phyloP scores from a whole-genome alignment of 2,329 filamentous ascomycete genomes.

The Phyllosticta citriasiana region DNA sequence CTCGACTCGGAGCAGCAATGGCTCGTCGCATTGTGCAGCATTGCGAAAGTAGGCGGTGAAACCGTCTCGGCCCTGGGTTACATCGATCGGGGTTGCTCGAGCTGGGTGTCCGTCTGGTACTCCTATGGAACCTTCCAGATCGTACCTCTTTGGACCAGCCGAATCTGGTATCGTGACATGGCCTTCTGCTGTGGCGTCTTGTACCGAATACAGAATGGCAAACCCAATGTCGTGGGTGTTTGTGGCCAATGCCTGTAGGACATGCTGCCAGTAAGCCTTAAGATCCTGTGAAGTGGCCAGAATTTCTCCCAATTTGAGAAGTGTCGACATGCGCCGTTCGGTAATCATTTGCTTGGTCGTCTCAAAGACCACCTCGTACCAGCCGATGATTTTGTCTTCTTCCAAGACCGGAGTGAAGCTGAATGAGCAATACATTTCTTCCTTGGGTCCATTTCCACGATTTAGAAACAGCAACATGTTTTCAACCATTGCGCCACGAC shows the following conservation, averaged over 20 bases:
- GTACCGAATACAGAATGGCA: slow-evolving; percentile 23
- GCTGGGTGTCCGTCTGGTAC: slow-evolving; percentile 21
- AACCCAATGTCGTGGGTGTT: slow-evolving; percentile 24
- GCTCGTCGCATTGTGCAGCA: slow-evolving; percentile 23
- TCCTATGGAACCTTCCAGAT: slow-evolving; percentile 24
- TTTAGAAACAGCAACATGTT: slow-evolving; percentile 10
- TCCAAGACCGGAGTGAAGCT: slow-evolving; percentile 10
- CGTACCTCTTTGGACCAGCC: slow-evolving; percentile 20
- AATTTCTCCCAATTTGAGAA: slow-evolving; percentile 8
- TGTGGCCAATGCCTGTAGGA: slow-evolving; percentile 17
- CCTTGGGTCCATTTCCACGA: slow-evolving; percentile 1
- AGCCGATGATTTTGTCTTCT: slow-evolving; percentile 9
- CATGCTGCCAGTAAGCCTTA: slow-evolving; percentile 10
- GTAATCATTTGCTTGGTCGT: slow-evolving; percentile 11
- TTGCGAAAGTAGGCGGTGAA: slow-evolving; percentile 13
- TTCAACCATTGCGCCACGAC: slow-evolving; percentile 9
- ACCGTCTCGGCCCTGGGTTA: slow-evolving; percentile 5
- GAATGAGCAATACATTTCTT: slow-evolving; percentile 12
- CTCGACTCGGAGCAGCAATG: slow-evolving; percentile 17
- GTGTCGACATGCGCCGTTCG: slow-evolving; percentile 5
- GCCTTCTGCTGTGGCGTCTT: slow-evolving; percentile 19
- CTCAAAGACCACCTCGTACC: slow-evolving; percentile 7
- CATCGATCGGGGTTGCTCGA: slow-evolving; percentile 6
- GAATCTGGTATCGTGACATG: slow-evolving; percentile 19
- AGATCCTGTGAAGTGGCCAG: neutral